These are phyloP conservation scores for Panicum virgatum DNA, from an alignment of 202 grass and related monocot genomes.

Conservation along the genomic window DNA sequence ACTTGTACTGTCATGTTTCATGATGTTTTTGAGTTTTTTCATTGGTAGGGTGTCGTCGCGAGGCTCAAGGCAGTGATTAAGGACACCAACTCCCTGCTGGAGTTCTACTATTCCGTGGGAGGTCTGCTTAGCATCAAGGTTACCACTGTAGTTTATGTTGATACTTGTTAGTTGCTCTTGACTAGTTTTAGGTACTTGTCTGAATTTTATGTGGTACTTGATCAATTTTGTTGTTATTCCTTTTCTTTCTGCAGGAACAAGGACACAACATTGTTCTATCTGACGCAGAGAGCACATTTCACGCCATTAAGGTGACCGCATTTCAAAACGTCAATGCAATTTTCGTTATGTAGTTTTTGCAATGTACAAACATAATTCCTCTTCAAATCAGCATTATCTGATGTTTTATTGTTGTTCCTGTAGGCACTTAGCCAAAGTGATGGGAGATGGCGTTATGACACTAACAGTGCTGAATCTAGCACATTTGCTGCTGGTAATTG, in stretches of 20 bases:
- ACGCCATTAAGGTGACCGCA: conserved; percentile 81
- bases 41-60: conserved; percentile 58
- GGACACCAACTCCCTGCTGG: conserved; percentile 71
- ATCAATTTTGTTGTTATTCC: not conserved
- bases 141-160: not conserved
- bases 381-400: not conserved
- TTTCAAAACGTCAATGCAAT: not conserved
- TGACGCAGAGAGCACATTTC: conserved; percentile 76
- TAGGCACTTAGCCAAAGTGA: conserved; percentile 96
- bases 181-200: not conserved
- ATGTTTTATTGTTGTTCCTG: conserved; percentile 22
- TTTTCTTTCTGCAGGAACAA: conserved; percentile 58
- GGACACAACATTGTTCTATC: conserved; percentile 57
- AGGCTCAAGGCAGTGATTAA: conserved; percentile 73
- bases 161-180: not conserved
- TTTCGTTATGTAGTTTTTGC: conserved; percentile 1
- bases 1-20: conserved; percentile 1
- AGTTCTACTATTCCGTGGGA: conserved; percentile 78
- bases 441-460: conserved; percentile 92
- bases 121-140: conserved; percentile 83
- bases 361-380: not conserved
- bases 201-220: not conserved
- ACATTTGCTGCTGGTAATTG: conserved; percentile 83
- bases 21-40: conserved; percentile 22
- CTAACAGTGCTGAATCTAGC: conserved; percentile 87